Conservation (phyloP, 2,329 filamentous ascomycete genomes). For the Diaporthe ampelina region DNA sequence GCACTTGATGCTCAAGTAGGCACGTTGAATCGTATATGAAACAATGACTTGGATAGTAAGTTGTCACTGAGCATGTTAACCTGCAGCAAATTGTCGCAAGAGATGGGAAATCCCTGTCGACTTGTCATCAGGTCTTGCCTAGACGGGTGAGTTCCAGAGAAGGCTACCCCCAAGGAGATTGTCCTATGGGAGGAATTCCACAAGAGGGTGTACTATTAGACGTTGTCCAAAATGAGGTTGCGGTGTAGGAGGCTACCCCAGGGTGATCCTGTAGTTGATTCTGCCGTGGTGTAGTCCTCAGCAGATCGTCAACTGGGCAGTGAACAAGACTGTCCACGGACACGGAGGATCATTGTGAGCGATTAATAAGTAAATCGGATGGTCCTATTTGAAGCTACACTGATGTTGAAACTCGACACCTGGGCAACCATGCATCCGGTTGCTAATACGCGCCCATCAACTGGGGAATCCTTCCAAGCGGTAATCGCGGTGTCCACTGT, state of each 20-base stretch:
- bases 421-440: too few relatives aligned
- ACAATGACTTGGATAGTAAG: neutral
- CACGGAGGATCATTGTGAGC: neutral
- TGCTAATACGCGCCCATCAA: too few relatives aligned
- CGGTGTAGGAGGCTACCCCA: neutral
- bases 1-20: neutral
- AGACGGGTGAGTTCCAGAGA: neutral
- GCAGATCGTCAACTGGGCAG: neutral
- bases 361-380: neutral
- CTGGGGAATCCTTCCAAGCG: neutral
- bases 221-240: too few relatives aligned
- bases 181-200: neutral
- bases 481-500: neutral
- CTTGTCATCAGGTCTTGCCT: neutral
- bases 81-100: neutral
- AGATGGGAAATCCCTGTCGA: neutral
- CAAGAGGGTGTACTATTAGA: neutral
- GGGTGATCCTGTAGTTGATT: neutral
- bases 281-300: neutral
- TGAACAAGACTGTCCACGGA: neutral
- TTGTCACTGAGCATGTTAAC: neutral
- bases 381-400: too few relatives aligned
- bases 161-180: neutral
- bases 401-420: neutral
- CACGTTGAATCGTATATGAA: neutral